Evolutionary conservation across 2,329 filamentous ascomycete genomes (phyloP), one percentile per base, ranked within the genome.

Genomic region (Talaromyces marneffei): DNA sequence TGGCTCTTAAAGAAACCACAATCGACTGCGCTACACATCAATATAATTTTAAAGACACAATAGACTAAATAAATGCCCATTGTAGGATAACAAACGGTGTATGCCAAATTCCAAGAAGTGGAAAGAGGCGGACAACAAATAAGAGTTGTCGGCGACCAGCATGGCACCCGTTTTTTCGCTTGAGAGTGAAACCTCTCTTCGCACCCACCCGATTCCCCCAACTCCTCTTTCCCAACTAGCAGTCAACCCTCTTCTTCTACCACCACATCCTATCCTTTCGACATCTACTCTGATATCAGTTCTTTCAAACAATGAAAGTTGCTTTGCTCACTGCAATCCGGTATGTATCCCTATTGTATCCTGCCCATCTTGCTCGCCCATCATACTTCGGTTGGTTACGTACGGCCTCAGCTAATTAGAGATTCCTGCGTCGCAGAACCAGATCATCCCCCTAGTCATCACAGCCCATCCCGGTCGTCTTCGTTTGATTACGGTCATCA

Each of bases 111-210:
- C 33, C 52, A 55, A 39, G 31, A 40, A 46, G 50, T 40, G 54
- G 42, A 56, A 58, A 59, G 33, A 31, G 55, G 39, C 46, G 20
- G 54, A 39, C 40, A 29, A 48, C 46, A 48, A 54, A 35, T 48
- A 55, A 52, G 56, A 44, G 55, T 54, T 25, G 33, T 58, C 60
- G 56, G 55, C 50, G 60, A 53, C 60, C 60, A 67, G 69, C 68
- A 70, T 72, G 69, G 70, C 68, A 68, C 69, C 70, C 68, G 66
- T 55, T 66, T 72, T 72, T 71, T 74, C 72, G 71, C 71, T 72
- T 74, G 71, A 73, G 71, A 55, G 73, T 75, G 74, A 75, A 76
- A 76, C 74, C 72, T 71, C 70, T 61, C 67, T 68, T 63, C 63
- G 64, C 69, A 72, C 69, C 69, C 68, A 71, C 70, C 65, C 67